phyloP scores from a whole-genome alignment of 1,284 basidiomycete genomes.

The Sporisorium graminicola region DNA sequence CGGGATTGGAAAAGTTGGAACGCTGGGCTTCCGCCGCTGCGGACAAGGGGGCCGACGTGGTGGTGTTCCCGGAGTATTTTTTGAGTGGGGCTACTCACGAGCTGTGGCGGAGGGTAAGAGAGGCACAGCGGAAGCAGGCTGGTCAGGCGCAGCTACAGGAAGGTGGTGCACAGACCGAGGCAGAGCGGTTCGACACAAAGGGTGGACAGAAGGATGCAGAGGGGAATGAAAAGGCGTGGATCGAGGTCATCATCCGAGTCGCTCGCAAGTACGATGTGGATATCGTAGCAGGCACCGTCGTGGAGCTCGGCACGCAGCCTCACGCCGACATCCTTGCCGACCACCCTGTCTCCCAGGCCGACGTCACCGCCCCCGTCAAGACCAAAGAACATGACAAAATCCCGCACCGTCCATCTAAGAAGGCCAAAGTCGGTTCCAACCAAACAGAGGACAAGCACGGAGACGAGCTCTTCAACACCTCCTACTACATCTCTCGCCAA shows the following conservation, averaged over 20 bases:
- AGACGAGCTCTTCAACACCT: conserved; percentile 63
- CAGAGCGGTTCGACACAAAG: background rate
- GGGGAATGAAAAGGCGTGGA: conserved; percentile 52
- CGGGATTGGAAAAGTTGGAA: conserved; percentile 46
- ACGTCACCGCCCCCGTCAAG: background rate
- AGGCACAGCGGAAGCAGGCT: conserved; percentile 17
- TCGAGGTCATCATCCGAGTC: conserved; percentile 43
- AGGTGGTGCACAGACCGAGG: background rate
- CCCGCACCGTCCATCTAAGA: conserved; percentile 17
- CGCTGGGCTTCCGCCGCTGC: conserved; percentile 40
- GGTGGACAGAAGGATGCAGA: conserved; percentile 9
- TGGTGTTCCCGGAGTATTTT: conserved; percentile 68
- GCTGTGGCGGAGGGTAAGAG: conserved; percentile 39
- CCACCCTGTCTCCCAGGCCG: conserved; percentile 20
- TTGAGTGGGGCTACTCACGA: conserved; percentile 62
- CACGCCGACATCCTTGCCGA: conserved; percentile 19
- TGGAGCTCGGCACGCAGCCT: conserved; percentile 54
- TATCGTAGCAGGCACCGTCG: conserved; percentile 67
- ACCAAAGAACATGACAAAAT: conserved; percentile 19
- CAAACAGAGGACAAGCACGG: conserved; percentile 3
- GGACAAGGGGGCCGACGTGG: conserved; percentile 50
- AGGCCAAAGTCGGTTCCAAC: background rate
- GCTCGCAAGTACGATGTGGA: conserved; percentile 58
- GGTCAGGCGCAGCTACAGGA: background rate
- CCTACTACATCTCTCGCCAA: conserved; percentile 59